Conservation (phyloP, 768 basidiomycete genomes). For the Tubosaeta sp. region DNA sequence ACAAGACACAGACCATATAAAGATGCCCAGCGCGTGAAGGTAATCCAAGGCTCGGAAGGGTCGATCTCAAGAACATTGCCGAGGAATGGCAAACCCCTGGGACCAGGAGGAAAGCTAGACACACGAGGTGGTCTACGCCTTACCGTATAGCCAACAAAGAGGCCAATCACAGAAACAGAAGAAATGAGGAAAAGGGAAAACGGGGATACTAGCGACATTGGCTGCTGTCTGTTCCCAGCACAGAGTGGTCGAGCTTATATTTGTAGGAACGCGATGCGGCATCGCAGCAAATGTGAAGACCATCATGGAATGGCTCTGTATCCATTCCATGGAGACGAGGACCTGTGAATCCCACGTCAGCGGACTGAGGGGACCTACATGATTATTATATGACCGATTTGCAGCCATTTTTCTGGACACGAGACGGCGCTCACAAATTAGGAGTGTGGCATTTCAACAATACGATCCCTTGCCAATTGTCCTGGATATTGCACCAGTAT, state of each 20-base stretch:
- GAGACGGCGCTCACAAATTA: no score
- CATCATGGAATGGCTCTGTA: slow-evolving; percentile 4
- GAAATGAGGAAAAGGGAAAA: slow-evolving; percentile 6
- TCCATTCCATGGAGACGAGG: slow-evolving; percentile 10
- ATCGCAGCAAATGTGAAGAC: not conserved
- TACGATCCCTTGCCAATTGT: not conserved
- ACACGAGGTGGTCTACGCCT: slow-evolving; percentile 6
- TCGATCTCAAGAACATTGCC: slow-evolving; percentile 27
- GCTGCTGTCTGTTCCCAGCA: not conserved
- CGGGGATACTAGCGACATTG: slow-evolving; percentile 6
- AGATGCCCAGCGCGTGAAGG: slow-evolving; percentile 30
- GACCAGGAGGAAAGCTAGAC: slow-evolving; percentile 26
- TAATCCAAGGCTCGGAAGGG: slow-evolving; percentile 27
- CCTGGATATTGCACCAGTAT: not conserved
- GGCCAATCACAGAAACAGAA: slow-evolving; percentile 4
- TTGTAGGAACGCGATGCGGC: not conserved
- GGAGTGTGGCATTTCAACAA: not conserved
- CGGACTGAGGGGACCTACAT: not conserved
- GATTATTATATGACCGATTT: not conserved
- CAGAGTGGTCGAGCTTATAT: slow-evolving; percentile 14
- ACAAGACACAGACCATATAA: slow-evolving; percentile 18
- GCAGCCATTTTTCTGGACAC: no score
- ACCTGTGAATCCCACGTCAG: slow-evolving; percentile 5
- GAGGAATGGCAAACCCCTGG: slow-evolving; percentile 29
- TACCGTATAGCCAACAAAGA: slow-evolving; percentile 7